phyloP scores from a whole-genome alignment of 345 rosid species.

The Eucalyptus polybractea region DNA sequence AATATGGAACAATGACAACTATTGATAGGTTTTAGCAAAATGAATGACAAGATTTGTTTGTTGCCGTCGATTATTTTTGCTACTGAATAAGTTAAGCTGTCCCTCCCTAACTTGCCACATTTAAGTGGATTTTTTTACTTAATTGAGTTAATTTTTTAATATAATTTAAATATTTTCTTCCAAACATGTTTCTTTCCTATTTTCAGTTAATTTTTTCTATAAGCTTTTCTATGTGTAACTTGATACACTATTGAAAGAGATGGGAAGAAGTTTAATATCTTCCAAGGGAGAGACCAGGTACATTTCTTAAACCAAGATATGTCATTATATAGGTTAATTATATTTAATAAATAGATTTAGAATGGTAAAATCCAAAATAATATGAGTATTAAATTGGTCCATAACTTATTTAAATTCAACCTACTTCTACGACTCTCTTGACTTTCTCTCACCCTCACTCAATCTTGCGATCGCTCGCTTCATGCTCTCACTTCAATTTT shows the following conservation, averaged over 20 bases:
- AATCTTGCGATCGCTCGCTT: neutral
- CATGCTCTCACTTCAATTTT: too few relatives aligned
- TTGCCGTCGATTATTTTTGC: neutral
- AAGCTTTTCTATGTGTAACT: neutral
- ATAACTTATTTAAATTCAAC: too few relatives aligned
- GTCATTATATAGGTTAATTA: too few relatives aligned
- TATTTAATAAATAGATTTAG: neutral
- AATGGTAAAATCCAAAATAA: accelerated
- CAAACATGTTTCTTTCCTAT: neutral
- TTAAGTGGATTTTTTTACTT: neutral
- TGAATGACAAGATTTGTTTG: neutral
- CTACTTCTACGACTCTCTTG: neutral
- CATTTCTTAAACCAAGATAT: too few relatives aligned
- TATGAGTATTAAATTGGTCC: neutral
- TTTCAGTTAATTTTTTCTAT: neutral
- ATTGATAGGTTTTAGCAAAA: neutral
- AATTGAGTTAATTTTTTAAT: neutral
- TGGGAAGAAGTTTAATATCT: neutral
- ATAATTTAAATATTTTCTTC: neutral
- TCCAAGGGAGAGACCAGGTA: neutral
- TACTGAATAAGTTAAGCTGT: neutral
- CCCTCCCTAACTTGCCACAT: neutral
- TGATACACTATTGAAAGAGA: neutral
- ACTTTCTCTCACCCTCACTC: too few relatives aligned
- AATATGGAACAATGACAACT: neutral